Evolutionary conservation across 2,329 filamentous ascomycete species (phyloP).

Genomic region (Penicillium nordicum): DNA sequence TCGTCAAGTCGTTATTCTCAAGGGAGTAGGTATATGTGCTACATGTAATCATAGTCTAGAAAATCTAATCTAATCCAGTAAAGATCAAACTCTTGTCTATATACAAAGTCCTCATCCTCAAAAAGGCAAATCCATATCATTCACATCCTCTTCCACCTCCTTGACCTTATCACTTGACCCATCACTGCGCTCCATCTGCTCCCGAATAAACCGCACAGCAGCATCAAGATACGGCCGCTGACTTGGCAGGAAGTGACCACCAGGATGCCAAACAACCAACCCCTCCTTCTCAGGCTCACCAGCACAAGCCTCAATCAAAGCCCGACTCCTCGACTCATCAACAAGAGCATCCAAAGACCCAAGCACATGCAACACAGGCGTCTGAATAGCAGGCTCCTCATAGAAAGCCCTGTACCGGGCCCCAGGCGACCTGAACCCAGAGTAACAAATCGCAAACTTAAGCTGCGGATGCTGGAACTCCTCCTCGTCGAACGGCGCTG

Average conservation of each 20-base stretch:
- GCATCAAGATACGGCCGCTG: conserved; percentile 77
- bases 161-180: conserved; percentile 21
- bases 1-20: background rate
- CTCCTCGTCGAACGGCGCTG: conserved; percentile 45
- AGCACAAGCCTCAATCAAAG: conserved; percentile 63
- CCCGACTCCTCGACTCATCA: conserved; percentile 67
- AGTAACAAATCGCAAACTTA: conserved; percentile 73
- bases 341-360: conserved; percentile 86
- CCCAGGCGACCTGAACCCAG: conserved; percentile 68
- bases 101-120: conserved; percentile 16
- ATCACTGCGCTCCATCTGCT: conserved; percentile 40
- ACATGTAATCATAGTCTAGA: background rate
- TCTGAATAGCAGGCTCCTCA: conserved; percentile 65
- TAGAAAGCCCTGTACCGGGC: conserved; percentile 66
- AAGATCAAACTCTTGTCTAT: conserved; percentile 9
- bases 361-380: conserved; percentile 76
- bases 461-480: conserved; percentile 50
- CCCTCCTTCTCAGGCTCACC: conserved; percentile 50
- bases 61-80: conserved; percentile 10
- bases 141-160: conserved; percentile 52
- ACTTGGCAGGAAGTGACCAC: conserved; percentile 85
- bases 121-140: conserved; percentile 68
- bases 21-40: background rate
- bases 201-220: conserved; percentile 67
- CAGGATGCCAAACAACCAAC: conserved; percentile 69